Conservation (phyloP, 2,329 filamentous ascomycete species). For the Colletotrichum sublineola region DNA sequence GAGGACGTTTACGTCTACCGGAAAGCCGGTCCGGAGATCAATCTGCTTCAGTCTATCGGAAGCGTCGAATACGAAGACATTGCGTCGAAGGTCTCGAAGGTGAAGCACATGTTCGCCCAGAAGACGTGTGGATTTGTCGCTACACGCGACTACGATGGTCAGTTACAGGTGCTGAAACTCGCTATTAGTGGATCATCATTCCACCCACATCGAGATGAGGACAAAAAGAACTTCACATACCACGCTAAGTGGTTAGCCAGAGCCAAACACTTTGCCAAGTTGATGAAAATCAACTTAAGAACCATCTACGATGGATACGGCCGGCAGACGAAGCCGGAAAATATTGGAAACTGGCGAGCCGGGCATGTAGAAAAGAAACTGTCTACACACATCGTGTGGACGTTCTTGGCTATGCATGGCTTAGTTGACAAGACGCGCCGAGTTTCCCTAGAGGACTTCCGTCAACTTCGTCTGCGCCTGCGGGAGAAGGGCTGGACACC, state of each 20-base stretch:
- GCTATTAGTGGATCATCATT: background rate
- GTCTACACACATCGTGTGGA: constrained; percentile 50
- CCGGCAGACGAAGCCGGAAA: background rate
- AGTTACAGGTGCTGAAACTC: background rate
- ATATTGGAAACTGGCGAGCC: constrained; percentile 44
- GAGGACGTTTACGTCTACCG: background rate
- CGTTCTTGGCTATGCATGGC: constrained; percentile 43
- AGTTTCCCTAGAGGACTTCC: background rate
- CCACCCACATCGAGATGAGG: background rate
- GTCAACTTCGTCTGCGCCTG: background rate
- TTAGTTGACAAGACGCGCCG: background rate
- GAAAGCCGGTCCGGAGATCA: rapidly evolving
- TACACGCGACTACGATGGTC: rapidly evolving
- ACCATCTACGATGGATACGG: constrained; percentile 48
- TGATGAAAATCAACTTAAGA: constrained; percentile 49
- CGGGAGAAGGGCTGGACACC: rapidly evolving
- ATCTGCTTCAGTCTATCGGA: background rate
- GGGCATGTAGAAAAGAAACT: constrained; percentile 59
- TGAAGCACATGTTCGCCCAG: background rate
- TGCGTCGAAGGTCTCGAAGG: rapidly evolving
- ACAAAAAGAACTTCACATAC: constrained; percentile 46
- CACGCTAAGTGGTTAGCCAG: constrained; percentile 48
- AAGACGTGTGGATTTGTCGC: constrained; percentile 16
- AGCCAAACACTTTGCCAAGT: constrained; percentile 48
- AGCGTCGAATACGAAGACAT: background rate